A percentile compares a stretch with the other conserved stretches of the same genome.
Evolutionary conservation across 163 green algal species (phyloP).

Genomic region (Volvox carteri): DNA sequence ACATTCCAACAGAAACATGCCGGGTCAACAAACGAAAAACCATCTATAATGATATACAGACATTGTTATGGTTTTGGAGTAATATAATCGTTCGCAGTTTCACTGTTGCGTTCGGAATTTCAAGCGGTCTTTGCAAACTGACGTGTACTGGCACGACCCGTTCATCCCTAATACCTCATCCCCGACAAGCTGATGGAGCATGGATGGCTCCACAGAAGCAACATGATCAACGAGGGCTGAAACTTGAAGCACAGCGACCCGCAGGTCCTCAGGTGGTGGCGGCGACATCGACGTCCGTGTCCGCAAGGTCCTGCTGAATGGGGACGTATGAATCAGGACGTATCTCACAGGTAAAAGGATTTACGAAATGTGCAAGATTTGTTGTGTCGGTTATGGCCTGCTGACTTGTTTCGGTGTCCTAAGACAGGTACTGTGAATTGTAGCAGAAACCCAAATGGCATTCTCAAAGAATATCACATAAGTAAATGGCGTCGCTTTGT

Average conservation of each 20-base stretch:
- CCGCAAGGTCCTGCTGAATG: background rate
- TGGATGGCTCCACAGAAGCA: background rate
- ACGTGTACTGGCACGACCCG: background rate
- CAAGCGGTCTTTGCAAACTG: background rate
- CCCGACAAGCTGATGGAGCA: background rate
- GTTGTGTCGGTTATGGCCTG: background rate
- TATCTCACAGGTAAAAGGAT: background rate
- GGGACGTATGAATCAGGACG: background rate
- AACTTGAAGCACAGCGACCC: slow-evolving; percentile 32
- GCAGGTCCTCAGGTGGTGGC: background rate
- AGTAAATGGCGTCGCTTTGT: background rate
- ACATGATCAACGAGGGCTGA: slow-evolving; percentile 49
- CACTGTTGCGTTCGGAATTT: too few relatives aligned
- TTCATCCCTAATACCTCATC: slow-evolving; percentile 3
- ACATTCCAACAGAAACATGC: background rate
- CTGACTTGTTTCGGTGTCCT: too few relatives aligned
- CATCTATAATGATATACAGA: background rate
- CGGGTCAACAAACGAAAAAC: background rate
- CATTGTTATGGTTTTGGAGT: background rate
- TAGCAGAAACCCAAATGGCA: background rate
- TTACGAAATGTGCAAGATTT: background rate
- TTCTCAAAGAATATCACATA: background rate
- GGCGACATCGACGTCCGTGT: background rate
- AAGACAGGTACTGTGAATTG: background rate
- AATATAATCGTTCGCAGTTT: too few relatives aligned